Conservation (phyloP, 1,284 basidiomycete species). For the Ustilago hordei region DNA sequence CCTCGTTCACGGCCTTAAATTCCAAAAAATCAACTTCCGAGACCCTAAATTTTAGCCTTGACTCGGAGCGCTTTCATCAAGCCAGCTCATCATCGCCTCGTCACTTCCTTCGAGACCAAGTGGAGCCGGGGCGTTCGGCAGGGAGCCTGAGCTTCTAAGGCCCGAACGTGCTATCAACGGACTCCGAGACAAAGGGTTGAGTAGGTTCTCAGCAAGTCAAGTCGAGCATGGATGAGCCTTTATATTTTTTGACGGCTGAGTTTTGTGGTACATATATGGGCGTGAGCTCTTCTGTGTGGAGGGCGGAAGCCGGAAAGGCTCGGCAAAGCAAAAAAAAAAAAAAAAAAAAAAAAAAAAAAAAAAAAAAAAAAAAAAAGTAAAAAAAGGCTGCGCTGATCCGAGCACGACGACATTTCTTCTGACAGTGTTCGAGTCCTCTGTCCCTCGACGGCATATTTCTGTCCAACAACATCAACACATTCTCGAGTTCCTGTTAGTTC, state of each 20-base stretch:
- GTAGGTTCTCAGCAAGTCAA: too few species aligned
- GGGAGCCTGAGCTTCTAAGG: too few species aligned
- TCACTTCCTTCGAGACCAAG: too few species aligned
- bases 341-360: neutral
- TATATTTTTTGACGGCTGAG: too few species aligned
- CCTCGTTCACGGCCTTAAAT: constrained; percentile 11
- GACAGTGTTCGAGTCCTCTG: neutral
- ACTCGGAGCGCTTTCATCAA: neutral
- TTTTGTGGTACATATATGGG: too few species aligned
- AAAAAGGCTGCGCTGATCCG: constrained; percentile 5
- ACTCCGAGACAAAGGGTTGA: too few species aligned
- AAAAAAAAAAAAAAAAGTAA: neutral
- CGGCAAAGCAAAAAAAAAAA: constrained; percentile 11
- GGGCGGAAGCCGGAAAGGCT: constrained; percentile 2
- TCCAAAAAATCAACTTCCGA: constrained; percentile 11
- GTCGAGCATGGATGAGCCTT: too few species aligned
- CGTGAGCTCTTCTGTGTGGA: neutral
- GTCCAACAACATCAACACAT: neutral
- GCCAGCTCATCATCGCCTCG: too few species aligned
- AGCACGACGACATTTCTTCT: constrained; percentile 10
- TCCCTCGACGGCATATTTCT: neutral
- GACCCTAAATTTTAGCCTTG: constrained; percentile 22
- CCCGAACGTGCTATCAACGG: too few species aligned
- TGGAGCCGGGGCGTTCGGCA: too few species aligned
- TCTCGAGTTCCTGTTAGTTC: neutral